phyloP scores from a whole-genome alignment of 495 filamentous ascomycete species.

The Xanthoparmelia taractica region DNA sequence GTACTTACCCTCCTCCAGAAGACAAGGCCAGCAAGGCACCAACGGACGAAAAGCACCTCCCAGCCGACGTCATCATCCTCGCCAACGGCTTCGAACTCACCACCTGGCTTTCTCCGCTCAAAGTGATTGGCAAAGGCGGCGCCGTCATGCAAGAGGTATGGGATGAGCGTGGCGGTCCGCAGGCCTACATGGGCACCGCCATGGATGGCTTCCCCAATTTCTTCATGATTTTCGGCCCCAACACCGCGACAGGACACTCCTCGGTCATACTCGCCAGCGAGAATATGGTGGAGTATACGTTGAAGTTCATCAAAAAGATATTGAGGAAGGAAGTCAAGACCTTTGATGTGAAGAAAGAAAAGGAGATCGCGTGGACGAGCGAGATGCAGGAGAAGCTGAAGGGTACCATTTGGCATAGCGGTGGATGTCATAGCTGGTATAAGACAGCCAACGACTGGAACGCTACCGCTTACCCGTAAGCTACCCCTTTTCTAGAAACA shows the following conservation, averaged over 20 bases:
- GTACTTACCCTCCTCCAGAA: slow-evolving; percentile 37
- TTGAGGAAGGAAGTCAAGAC: slow-evolving; percentile 36
- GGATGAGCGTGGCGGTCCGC: slow-evolving; percentile 47
- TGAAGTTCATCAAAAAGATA: slow-evolving; percentile 40
- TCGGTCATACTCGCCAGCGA: slow-evolving; percentile 54
- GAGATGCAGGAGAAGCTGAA: slow-evolving; percentile 47
- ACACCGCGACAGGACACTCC: slow-evolving; percentile 56
- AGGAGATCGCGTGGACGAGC: slow-evolving; percentile 46
- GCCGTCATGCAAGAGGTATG: slow-evolving; percentile 47
- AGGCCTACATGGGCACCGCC: slow-evolving; percentile 56
- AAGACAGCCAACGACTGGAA: slow-evolving; percentile 51
- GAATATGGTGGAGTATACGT: slow-evolving; percentile 46
- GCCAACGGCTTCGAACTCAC: slow-evolving; percentile 50
- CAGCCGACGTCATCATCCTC: slow-evolving; percentile 53
- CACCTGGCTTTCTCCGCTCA: slow-evolving; percentile 37
- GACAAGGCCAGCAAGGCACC: slow-evolving; percentile 26
- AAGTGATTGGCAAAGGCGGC: slow-evolving; percentile 39
- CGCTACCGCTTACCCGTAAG: slow-evolving; percentile 52
- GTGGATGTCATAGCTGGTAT: slow-evolving; percentile 54
- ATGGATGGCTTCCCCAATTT: slow-evolving; percentile 63
- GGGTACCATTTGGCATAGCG: slow-evolving; percentile 45
- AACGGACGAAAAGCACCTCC: slow-evolving; percentile 37
- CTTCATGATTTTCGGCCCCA: slow-evolving; percentile 60
- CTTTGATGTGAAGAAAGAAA: slow-evolving; percentile 44
- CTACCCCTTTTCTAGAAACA: not conserved